phyloP scores from a whole-genome alignment of 2,329 filamentous ascomycete species.

The Phaeosphaeriaceae sp. region DNA sequence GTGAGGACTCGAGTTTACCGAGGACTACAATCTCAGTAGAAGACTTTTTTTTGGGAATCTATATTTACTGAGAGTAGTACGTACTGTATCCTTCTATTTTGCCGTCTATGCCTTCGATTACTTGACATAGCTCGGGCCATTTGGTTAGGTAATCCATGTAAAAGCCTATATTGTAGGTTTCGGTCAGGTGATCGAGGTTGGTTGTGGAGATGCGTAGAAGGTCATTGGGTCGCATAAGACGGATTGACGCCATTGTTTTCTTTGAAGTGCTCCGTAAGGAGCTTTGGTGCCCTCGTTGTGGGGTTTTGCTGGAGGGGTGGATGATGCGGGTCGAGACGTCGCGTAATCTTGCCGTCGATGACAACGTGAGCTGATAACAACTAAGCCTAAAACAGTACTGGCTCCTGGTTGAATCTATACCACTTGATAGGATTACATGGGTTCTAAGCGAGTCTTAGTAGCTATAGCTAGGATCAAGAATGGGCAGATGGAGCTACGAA shows the following conservation, averaged over 20 bases:
- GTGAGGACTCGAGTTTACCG: constrained; percentile 86
- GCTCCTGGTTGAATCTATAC: too few relatives aligned
- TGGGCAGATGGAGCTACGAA: too few relatives aligned
- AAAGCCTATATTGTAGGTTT: constrained; percentile 95
- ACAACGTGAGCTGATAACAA: not conserved
- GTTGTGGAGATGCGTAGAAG: constrained; percentile 90
- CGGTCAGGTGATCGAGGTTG: constrained; percentile 95
- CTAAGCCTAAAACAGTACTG: too few relatives aligned
- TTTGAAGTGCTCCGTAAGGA: not conserved
- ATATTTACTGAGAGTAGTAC: constrained; percentile 34
- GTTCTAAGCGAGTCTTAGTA: too few relatives aligned
- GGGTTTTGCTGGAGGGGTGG: constrained; percentile 3
- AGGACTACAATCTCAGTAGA: constrained; percentile 68
- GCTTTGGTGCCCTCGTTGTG: not conserved
- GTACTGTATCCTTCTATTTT: constrained; percentile 93
- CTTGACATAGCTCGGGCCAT: constrained; percentile 94
- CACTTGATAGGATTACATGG: too few relatives aligned
- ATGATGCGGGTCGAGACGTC: constrained; percentile 17
- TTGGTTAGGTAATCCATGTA: constrained; percentile 95
- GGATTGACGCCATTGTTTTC: constrained; percentile 75
- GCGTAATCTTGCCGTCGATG: constrained; percentile 17
- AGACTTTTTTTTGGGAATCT: too few relatives aligned
- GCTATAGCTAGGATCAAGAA: too few relatives aligned
- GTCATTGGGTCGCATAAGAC: constrained; percentile 72
- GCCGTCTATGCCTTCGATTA: constrained; percentile 84